Evolutionary conservation across 2,329 filamentous ascomycete genomes (phyloP).

Genomic region (Aspergillus costaricaensis): DNA sequence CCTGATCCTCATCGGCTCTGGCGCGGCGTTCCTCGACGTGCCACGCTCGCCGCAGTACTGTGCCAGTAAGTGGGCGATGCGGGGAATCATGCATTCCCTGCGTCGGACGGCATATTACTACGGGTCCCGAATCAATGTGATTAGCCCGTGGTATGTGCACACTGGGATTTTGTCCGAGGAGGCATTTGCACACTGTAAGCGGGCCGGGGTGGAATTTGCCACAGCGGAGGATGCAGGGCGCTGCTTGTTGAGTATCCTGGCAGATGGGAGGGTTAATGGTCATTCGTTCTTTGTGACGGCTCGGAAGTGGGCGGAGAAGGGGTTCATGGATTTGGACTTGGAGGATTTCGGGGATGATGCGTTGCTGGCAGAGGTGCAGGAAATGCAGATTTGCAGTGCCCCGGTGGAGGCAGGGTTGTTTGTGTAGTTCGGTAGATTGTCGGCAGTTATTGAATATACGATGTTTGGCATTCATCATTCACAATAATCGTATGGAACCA

Average conservation of each 20-base stretch:
- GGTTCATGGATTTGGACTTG: conserved; percentile 38
- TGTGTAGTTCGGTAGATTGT: conserved; percentile 1
- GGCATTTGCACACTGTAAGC: not conserved
- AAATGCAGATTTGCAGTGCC: conserved; percentile 26
- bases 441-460: too few species aligned
- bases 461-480: not conserved
- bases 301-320: conserved; percentile 33
- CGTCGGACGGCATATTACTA: conserved; percentile 34
- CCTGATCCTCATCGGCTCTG: conserved; percentile 38
- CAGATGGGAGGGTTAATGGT: conserved; percentile 30
- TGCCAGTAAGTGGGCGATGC: conserved; percentile 40
- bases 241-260: conserved; percentile 21
- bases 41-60: conserved; percentile 38
- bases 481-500: not conserved
- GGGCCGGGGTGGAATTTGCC: not conserved
- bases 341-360: conserved; percentile 37
- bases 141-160: conserved; percentile 38
- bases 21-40: conserved; percentile 38
- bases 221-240: conserved; percentile 2
- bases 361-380: conserved; percentile 30
- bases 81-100: conserved; percentile 43
- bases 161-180: conserved; percentile 6
- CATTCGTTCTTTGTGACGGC: conserved; percentile 39
- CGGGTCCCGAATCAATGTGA: conserved; percentile 40
- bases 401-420: conserved; percentile 28